A percentile compares a stretch with the other conserved stretches of the same genome.
phyloP scores from a whole-genome alignment of 108 stramenopile genomes.

The Cyclotella kingstonii region DNA sequence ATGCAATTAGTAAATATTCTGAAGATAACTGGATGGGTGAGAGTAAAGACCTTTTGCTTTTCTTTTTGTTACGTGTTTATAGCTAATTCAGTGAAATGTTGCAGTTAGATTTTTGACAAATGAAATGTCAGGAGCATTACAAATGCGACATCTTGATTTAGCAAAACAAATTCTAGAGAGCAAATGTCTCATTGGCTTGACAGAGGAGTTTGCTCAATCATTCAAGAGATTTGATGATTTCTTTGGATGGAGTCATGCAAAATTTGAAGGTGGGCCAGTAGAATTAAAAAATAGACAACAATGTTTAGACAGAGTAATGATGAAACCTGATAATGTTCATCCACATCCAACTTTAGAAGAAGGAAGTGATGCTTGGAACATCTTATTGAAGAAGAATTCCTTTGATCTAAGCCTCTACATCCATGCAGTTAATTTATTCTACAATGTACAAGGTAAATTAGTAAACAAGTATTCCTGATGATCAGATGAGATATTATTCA shows the following conservation, averaged over 20 bases:
- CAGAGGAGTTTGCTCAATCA: constrained; percentile 32
- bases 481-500: no score
- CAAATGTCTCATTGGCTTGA: constrained; percentile 39
- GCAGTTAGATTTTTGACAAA: constrained; percentile 37
- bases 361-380: constrained; percentile 38
- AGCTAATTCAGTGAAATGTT: background rate
- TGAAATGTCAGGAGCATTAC: constrained; percentile 32
- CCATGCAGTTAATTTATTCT: constrained; percentile 34
- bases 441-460: constrained; percentile 23
- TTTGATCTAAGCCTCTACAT: constrained; percentile 35
- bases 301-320: constrained; percentile 21
- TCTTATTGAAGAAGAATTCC: constrained; percentile 33
- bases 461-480: background rate
- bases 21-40: constrained; percentile 44
- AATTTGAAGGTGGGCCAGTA: constrained; percentile 33
- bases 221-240: constrained; percentile 31
- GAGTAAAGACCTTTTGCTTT: background rate
- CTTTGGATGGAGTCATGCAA: constrained; percentile 30
- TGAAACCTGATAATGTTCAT: constrained; percentile 35
- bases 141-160: constrained; percentile 26
- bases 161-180: constrained; percentile 40
- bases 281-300: constrained; percentile 7
- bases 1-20: constrained; percentile 33
- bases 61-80: background rate
- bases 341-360: constrained; percentile 26